Base-by-base conservation (phyloP, 768 basidiomycete genomes). In the Kwoniella bestiolae region DNA sequence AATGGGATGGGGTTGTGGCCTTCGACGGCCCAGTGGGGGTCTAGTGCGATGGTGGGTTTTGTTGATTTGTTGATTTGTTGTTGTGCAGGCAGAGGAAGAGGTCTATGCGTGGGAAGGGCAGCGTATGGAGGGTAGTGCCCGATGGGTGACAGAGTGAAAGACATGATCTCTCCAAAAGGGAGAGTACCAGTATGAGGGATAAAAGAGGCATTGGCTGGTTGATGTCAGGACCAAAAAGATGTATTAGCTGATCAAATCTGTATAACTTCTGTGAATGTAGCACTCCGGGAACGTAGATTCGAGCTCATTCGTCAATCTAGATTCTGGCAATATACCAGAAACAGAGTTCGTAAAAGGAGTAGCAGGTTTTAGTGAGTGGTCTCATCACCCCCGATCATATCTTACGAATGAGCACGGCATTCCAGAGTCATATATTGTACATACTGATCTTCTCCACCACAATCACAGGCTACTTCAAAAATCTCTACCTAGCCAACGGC, bases 401-500 rank as follows among this genome's bases (percentile, higher is more conserved):
- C 11, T n/a, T n/a, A n/a, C n/a, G n/a, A n/a, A n/a, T n/a, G n/a
- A n/a, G n/a, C n/a, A n/a, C n/a, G n/a, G n/a, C n/a, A n/a, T n/a
- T n/a, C n/a, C n/a, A n/a, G n/a, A n/a, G n/a, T n/a, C n/a, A n/a
- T n/a, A n/a, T n/a, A n/a, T n/a, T n/a, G n/a, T n/a, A n/a, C n/a
- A n/a, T n/a, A n/a, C n/a, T n/a, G n/a, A n/a, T n/a, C n/a, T n/a
- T n/a, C n/a, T n/a, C n/a, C n/a, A n/a, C n/a, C n/a, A n/a, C n/a
- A n/a, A n/a, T n/a, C n/a, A 29, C 44, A 66, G 66, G 47, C 38
- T 67, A 59, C 53, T 62, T 68, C 32, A 41, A 71, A 45, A 73
- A 76, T 50, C 66, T 76, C 2, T 76, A 76, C 44, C 65, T 76
- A 9, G 51, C 35, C 8, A 68, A 73, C 45, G 75, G 75, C 12